Evolutionary conservation across 208 protist genomes (phyloP), one percentile per base, ranked within the genome.

Genomic region (Naegleria lovaniensis): DNA sequence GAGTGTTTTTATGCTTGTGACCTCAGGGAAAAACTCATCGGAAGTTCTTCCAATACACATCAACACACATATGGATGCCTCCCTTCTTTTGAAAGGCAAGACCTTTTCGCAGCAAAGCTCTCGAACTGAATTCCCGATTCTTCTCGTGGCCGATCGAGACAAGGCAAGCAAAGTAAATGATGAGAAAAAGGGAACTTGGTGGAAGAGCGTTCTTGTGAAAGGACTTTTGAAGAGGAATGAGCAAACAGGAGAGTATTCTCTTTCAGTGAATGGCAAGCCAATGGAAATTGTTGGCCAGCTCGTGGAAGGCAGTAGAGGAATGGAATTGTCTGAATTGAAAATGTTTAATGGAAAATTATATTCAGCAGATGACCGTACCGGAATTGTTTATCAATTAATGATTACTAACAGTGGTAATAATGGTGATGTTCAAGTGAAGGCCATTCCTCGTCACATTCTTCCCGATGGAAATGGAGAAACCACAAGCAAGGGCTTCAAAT

Each of bases 241-340:
- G 15, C 15, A 25, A 25, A 88, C 84, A 58, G 84, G 84, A 39
- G 29, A 16, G 9, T 88, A 88, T 38, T 25, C 39, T 22, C 41
- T 58, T 58, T 67, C 55, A 67, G 11, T 67, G 11, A 67, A 67
- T 19, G 55, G 22, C 3, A 67, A 67, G 22, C 55, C 55, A 67
- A 29, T 15, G 51, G 22, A 59, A 85, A 9, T 94, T 29, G 89
- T 5, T 3, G 84, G 59, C 36, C 0, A 25, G 41, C 83, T 91
- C 22, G 91, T 67, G 29, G 93, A 94, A 39, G 91, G 90, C 11
- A 92, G 29, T 22, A n/a, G 93, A 33, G 93, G 93, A 29, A 94
- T 95, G 93, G 93, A 95, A 84, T 85, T 95, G 4, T 91, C 83
- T 36, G 93, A 95, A 88, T 85, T 95, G 29, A 29, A 91, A 22